Conservation (phyloP, 129 eudicot genomes). For the Solidago caesia region DNA sequence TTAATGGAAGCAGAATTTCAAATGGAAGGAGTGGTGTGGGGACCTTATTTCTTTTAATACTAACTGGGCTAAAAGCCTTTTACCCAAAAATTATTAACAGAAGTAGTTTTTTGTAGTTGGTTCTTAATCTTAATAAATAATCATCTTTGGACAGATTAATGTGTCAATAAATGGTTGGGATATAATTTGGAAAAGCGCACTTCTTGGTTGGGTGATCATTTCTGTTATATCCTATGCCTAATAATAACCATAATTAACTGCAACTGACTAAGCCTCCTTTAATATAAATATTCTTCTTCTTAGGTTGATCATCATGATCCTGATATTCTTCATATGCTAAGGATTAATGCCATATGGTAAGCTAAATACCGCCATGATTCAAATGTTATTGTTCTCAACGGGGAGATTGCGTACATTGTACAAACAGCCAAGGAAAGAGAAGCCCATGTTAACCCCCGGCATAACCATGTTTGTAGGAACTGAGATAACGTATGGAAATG, state of each 20-base stretch:
- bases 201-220: conserved; percentile 88
- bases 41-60: too few species aligned
- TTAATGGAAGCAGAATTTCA: background rate
- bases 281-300: background rate
- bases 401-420: conserved; percentile 91
- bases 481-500: conserved; percentile 90
- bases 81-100: too few species aligned
- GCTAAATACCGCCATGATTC: conserved; percentile 73
- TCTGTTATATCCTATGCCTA: too few species aligned
- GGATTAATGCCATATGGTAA: conserved; percentile 92
- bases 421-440: conserved; percentile 84
- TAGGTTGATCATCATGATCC: conserved; percentile 97
- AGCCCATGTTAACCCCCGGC: conserved; percentile 96
- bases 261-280: conserved; percentile 6
- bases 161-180: conserved; percentile 99
- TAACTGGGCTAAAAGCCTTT: too few species aligned
- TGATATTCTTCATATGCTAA: conserved; percentile 67
- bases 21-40: too few species aligned
- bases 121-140: conserved; percentile 9
- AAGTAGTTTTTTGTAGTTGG: conserved; percentile 5
- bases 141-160: conserved; percentile 62
- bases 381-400: conserved; percentile 79
- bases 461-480: conserved; percentile 98
- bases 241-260: background rate
- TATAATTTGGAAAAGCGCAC: conserved; percentile 95